A percentile compares a stretch with the other conserved stretches of the same genome.
Conservation (phyloP, 2,329 filamentous ascomycete genomes). For the Talaromyces funiculosus region DNA sequence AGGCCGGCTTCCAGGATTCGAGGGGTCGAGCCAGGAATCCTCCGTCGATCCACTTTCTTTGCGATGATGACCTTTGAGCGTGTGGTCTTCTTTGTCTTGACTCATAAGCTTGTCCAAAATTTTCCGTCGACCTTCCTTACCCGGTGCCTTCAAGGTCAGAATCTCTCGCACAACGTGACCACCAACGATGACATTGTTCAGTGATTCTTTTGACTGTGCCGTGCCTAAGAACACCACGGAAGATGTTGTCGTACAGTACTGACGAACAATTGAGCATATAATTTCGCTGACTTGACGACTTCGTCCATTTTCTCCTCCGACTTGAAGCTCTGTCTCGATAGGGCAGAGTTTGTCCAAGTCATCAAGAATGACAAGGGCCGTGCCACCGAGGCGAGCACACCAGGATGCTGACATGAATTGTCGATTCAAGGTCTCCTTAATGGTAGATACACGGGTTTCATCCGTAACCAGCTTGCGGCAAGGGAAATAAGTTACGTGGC, state of each 20-base stretch:
- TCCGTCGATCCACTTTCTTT: slow-evolving; percentile 37
- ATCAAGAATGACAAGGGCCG: slow-evolving; percentile 78
- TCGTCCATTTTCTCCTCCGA: slow-evolving; percentile 86
- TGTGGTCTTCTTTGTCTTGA: slow-evolving; percentile 31
- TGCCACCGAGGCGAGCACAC: slow-evolving; percentile 81
- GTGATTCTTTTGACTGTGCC: slow-evolving; percentile 83
- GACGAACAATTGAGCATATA: slow-evolving; percentile 72
- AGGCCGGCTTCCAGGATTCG: slow-evolving; percentile 50
- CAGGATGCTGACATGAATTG: slow-evolving; percentile 86
- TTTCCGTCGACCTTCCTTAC: slow-evolving; percentile 79
- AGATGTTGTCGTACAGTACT: slow-evolving; percentile 74
- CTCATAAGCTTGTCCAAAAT: slow-evolving; percentile 75
- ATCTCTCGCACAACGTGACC: slow-evolving; percentile 92
- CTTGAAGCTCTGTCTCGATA: slow-evolving; percentile 87
- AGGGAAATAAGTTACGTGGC: slow-evolving; percentile 77
- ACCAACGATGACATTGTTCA: slow-evolving; percentile 85
- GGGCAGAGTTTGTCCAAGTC: slow-evolving; percentile 92
- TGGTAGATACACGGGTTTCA: slow-evolving; percentile 79
- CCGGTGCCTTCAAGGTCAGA: slow-evolving; percentile 78
- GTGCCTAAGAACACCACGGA: slow-evolving; percentile 84
- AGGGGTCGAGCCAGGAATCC: slow-evolving; percentile 72
- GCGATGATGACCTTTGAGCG: slow-evolving; percentile 38
- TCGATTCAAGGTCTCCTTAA: slow-evolving; percentile 80
- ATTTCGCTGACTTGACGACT: slow-evolving; percentile 90
- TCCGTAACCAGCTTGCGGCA: slow-evolving; percentile 85